Evolutionary conservation across 306 rosid genomes (phyloP).

Genomic region (Dicorynia guianensis): DNA sequence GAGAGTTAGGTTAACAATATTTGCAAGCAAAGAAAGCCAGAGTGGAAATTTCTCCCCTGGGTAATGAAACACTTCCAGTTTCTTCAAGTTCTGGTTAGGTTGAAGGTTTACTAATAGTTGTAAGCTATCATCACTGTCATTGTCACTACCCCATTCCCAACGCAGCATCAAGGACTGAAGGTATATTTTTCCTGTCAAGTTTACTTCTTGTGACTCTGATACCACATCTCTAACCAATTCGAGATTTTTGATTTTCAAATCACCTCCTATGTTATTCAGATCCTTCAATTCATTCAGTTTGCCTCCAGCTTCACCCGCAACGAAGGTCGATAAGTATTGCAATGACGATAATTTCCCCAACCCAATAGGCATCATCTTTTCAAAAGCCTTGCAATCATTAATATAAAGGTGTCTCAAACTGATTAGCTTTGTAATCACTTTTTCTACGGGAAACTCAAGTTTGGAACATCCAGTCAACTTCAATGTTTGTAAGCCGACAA

Average conservation of each 20-base stretch:
- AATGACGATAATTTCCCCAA: conserved; percentile 6
- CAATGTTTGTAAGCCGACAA: conserved; percentile 18
- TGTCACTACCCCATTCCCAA: background rate
- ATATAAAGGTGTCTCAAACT: conserved; percentile 32
- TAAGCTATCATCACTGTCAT: background rate
- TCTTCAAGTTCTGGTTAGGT: conserved; percentile 8
- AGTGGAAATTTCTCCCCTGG: background rate
- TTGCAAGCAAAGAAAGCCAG: conserved; percentile 31
- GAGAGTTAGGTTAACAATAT: background rate
- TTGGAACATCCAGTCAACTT: background rate
- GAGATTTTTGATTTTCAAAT: background rate
- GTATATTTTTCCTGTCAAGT: background rate
- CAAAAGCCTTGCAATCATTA: accelerated
- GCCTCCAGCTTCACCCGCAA: background rate
- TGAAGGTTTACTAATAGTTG: conserved; percentile 8
- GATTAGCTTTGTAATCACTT: background rate
- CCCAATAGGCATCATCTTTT: background rate
- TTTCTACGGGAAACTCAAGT: background rate
- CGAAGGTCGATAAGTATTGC: background rate
- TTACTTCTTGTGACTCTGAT: background rate
- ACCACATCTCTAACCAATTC: background rate
- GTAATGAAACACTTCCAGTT: accelerated
- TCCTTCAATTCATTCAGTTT: conserved; percentile 15
- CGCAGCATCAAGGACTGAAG: background rate
- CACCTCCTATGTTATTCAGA: conserved; percentile 22